phyloP scores from a whole-genome alignment of 2,329 filamentous ascomycete species.

The Leptographium radiaticola region DNA sequence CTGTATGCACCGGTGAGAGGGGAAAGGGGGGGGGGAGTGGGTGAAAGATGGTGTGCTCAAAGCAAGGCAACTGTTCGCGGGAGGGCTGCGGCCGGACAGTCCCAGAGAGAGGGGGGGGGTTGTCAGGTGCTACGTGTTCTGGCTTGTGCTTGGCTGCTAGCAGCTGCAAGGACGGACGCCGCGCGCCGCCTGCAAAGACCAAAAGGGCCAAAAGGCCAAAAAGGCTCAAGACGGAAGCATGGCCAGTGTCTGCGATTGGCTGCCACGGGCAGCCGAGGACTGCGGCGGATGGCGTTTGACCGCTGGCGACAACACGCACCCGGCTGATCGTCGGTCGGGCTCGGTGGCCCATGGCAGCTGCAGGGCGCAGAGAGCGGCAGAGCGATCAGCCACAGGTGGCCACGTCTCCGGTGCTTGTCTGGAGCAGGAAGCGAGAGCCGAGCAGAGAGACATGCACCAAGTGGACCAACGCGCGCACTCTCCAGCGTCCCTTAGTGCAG shows the following conservation, averaged over 20 bases:
- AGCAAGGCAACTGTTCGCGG: too few relatives aligned
- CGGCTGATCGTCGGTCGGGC: too few relatives aligned
- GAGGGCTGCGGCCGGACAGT: too few relatives aligned
- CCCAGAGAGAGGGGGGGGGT: too few relatives aligned
- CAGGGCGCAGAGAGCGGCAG: not conserved
- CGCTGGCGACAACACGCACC: too few relatives aligned
- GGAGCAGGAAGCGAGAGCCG: not conserved
- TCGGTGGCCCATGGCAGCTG: not conserved
- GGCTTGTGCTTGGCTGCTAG: too few relatives aligned
- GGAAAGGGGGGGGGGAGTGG: not conserved
- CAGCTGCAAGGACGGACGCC: too few relatives aligned
- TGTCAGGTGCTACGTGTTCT: not conserved
- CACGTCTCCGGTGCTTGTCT: not conserved
- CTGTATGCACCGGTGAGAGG: not conserved
- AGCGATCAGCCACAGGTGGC: not conserved
- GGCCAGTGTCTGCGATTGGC: not conserved
- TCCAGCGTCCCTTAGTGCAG: too few relatives aligned
- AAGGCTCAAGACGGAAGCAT: not conserved
- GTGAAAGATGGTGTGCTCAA: not conserved
- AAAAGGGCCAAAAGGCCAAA: not conserved
- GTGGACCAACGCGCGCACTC: too few relatives aligned
- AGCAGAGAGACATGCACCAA: not conserved
- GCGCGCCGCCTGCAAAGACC: too few relatives aligned
- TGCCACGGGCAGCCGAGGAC: too few relatives aligned
- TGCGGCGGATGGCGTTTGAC: too few relatives aligned